Base-by-base conservation (phyloP, 1,139 yeast genomes). In the Blastobotrys capitulatus region DNA sequence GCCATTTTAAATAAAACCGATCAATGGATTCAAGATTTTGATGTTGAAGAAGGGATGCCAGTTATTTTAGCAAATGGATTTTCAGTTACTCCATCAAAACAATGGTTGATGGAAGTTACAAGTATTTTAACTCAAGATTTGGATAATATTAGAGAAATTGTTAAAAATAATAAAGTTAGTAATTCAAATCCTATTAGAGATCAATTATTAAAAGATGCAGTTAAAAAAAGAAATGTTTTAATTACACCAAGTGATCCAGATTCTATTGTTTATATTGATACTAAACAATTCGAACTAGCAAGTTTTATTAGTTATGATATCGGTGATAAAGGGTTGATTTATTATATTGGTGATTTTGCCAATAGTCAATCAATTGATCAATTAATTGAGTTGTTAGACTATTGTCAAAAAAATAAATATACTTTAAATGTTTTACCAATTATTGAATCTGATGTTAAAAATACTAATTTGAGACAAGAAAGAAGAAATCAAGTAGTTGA, bases 21-120 rank as follows among this genome's bases (percentile, higher is more conserved):
- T 15, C 57, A 53, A 1, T 68, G 78, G 58, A 56, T 70, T n/a
- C 48, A 61, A 5, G 62, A 66, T 1, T 70, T 80, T 48, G 78
- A 79, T 32, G 46, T 66, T 13, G 46, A 47, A 4, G 25, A 50
- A 7, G 51, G 49, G 2, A 62, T 66, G 1, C 82, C 90, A 0
- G 68, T 79, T 0, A 70, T 87, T 4, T 75, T 88, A 47, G 78
- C 81, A 38, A 86, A 92, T 65, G 97, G 97, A 40, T 79, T 83
- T 2, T 74, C 86, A 10, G 61, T 69, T 12, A 64, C 66, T 9
- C 61, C 73, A 34, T 52, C 56, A 18, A 66, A 68, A 34, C 73
- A 66, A 40, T 71, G 80, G 72, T 70, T 78, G 40, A 65, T 72
- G 15, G 63, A 64, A 2, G 66, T 65, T 8, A 59, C 67, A n/a